Evolutionary conservation across 169 alveolate genomes (phyloP).

Genomic region (Eimeria maxima): DNA sequence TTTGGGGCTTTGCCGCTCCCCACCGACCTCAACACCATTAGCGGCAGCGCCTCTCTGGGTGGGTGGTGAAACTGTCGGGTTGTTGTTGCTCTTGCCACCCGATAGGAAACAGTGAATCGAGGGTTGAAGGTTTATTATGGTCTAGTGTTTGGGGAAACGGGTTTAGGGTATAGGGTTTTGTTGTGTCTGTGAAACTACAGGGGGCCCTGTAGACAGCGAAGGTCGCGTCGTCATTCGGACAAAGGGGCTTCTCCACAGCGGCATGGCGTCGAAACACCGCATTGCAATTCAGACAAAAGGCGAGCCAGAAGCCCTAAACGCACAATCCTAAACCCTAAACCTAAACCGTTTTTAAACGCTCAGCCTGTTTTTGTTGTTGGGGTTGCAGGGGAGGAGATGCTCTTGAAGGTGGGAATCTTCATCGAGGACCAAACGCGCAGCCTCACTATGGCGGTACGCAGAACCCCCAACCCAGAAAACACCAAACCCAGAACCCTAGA

Average conservation of each 20-base stretch:
- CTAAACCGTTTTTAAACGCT: constrained; percentile 21
- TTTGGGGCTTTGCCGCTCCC: constrained; percentile 87
- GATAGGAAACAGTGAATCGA: no score
- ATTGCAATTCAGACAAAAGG: constrained; percentile 78
- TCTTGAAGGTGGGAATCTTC: constrained; percentile 75
- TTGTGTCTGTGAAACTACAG: constrained; percentile 26
- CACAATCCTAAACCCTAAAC: constrained; percentile 4
- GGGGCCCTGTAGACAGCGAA: constrained; percentile 86
- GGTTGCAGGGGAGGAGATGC: constrained; percentile 60
- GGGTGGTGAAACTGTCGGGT: not conserved
- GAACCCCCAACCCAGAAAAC: not conserved
- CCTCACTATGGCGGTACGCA: constrained; percentile 60
- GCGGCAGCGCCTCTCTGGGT: constrained; percentile 86
- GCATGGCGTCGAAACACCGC: constrained; percentile 76
- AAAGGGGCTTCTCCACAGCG: constrained; percentile 85
- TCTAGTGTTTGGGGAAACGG: not conserved
- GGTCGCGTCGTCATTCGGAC: constrained; percentile 85
- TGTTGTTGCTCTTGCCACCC: no score
- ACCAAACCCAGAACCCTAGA: not conserved
- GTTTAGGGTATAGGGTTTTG: not conserved
- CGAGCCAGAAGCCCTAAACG: not conserved
- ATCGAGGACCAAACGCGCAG: constrained; percentile 74
- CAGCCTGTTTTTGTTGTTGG: not conserved
- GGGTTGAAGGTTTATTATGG: not conserved
- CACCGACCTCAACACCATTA: constrained; percentile 83